Percentiles rank a stretch among this genome's conserved stretches.
Conservation (phyloP, 495 filamentous ascomycete genomes). For the Parathielavia appendiculata region DNA sequence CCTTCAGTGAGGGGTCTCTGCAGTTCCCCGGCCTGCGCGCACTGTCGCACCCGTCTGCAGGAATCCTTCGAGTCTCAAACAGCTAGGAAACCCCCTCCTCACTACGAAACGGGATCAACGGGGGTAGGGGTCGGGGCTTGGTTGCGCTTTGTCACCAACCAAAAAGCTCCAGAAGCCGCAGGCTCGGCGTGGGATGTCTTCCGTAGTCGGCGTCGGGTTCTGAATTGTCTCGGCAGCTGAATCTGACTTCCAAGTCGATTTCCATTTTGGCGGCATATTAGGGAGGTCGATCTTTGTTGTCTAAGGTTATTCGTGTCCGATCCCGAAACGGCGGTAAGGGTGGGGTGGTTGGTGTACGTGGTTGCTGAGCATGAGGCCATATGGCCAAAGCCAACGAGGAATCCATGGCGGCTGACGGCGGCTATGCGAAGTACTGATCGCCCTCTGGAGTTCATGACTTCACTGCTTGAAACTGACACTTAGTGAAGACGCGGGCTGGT, state of each 20-base stretch:
- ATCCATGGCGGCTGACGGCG: not conserved
- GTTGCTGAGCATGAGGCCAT: no score
- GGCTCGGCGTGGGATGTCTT: not conserved
- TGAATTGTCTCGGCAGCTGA: no score
- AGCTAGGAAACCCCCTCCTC: conserved; percentile 8
- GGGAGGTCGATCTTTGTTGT: no score
- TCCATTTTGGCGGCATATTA: no score
- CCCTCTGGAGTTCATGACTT: not conserved
- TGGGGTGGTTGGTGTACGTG: no score
- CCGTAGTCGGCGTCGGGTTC: no score
- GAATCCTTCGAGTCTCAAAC: conserved; percentile 3
- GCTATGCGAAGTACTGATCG: conserved; percentile 4
- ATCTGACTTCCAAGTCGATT: no score
- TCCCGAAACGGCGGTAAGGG: no score
- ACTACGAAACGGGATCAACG: not conserved
- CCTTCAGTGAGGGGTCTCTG: not conserved
- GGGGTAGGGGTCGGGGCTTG: not conserved
- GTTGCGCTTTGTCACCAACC: conserved; percentile 2
- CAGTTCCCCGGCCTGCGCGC: conserved; percentile 9
- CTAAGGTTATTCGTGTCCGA: no score
- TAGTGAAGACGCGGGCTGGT: no score
- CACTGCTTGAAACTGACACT: no score
- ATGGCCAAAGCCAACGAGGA: no score
- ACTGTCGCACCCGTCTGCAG: conserved; percentile 1
- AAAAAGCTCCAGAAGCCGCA: not conserved